Evolutionary conservation across 2,329 filamentous ascomycete genomes (phyloP), one percentile per base, ranked within the genome.

Genomic region (Ophiostoma tasmaniense): DNA sequence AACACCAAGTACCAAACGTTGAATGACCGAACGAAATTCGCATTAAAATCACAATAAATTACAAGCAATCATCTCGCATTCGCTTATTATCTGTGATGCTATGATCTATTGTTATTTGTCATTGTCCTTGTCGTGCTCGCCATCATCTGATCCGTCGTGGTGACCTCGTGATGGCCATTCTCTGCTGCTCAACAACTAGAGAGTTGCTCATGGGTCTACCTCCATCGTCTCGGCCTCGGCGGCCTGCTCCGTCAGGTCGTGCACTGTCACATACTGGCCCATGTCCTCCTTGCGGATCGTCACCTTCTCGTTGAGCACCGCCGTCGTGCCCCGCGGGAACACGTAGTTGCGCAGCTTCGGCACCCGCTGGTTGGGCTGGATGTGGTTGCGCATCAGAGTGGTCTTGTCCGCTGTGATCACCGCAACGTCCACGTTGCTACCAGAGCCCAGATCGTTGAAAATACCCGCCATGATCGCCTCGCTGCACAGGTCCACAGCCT

Each of bases 371-470:
- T 99, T 99, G 70, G 95, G 95, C 78, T 86, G 94, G 79, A 96
- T 90, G 83, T 91, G 95, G 82, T 97, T 97, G 76, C 95, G 87
- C 85, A 96, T 85, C 77, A 99, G 81, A 35, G 91, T 95, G 35
- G 95, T 97, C 88, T 97, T 97, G 75, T 97, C 93, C 75, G 89
- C 86, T 71, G 94, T 96, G 78, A 99, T 99, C 75, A 99, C 87
- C 73, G 93, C 94, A 42, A 99, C 91, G 77, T 99, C 96, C 70
- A 99, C 95, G 78, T 99, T 99, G 78, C 92, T 96, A 75, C 95
- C 95, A 3, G 93, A 97, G 17, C 95, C 95, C 78, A 99, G 79
- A 81, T 99, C 95, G 84, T 99, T 99, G 84, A 95, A 99, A 81
- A 99, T 96, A 89, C 95, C 95, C 13, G 96, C 90, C 81, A 93